These are phyloP conservation scores for Exobasidium rhododendri DNA, from an alignment of 1,284 basidiomycete genomes.

Conservation along the genomic window DNA sequence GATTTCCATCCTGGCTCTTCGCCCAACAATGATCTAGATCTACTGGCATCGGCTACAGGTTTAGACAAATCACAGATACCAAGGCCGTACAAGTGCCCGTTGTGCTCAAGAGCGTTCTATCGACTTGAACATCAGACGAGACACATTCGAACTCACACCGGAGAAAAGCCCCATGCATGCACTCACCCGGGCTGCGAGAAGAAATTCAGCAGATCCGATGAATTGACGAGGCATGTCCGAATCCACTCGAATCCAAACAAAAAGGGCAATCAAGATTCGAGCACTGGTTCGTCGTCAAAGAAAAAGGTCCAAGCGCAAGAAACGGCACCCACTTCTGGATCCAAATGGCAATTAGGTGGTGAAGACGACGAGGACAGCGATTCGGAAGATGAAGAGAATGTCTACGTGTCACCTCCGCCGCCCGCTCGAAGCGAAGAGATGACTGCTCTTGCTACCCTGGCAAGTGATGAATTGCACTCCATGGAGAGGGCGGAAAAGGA, in stretches of 20 bases:
- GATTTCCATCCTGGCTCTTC: background rate
- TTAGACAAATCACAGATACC: constrained; percentile 54
- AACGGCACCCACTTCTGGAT: background rate
- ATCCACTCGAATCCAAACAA: constrained; percentile 68
- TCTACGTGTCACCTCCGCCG: constrained; percentile 7
- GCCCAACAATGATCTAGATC: background rate
- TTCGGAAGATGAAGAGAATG: constrained; percentile 24
- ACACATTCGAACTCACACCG: constrained; percentile 95
- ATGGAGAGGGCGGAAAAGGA: constrained; percentile 45
- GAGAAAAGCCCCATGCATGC: constrained; percentile 94
- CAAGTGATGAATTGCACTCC: constrained; percentile 48
- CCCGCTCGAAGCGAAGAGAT: constrained; percentile 36
- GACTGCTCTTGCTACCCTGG: constrained; percentile 50
- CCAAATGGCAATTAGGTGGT: constrained; percentile 23
- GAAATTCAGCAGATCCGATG: constrained; percentile 93
- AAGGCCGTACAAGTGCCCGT: constrained; percentile 53
- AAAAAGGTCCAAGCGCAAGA: constrained; percentile 12
- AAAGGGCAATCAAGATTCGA: constrained; percentile 26
- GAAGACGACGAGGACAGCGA: constrained; percentile 40
- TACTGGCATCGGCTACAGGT: background rate
- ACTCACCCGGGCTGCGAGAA: constrained; percentile 93
- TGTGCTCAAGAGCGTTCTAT: constrained; percentile 53
- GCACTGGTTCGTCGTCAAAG: background rate
- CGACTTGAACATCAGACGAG: constrained; percentile 68
- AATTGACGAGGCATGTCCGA: constrained; percentile 89